Base-by-base conservation (phyloP, 345 rosid genomes). In the Ceriops decandra region DNA sequence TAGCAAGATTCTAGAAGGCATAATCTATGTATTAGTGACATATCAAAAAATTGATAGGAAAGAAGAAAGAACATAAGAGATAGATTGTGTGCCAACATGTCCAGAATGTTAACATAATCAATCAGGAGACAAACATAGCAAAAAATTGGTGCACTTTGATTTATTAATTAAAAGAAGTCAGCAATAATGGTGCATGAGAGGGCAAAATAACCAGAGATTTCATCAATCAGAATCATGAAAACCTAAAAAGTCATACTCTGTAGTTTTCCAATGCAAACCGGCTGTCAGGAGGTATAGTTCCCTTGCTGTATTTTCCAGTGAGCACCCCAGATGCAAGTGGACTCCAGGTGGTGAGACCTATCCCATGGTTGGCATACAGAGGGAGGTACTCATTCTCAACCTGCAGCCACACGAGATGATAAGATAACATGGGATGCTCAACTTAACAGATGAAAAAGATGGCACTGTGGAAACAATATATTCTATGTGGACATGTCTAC, bases 251-350 rank as follows among this genome's bases (percentile, higher is more conserved):
- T 24, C 59, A 49, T 79, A 89, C 97, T 76, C 88, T 91, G 85
- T 91, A 95, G 77, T 90, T 95, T 78, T 95, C 99, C 84, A 95
- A 78, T 11, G 97, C 93, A 74, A 95, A 95, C 52, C 97, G 86
- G 42, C 99, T 95, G 71, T 95, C 98, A 16, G 93, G 66, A 24
- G 99, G 99, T 75, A 95, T 79, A 27, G 64, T 63, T 72, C 99
- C 98, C 80, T 88, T 91, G 85, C 79, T 85, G 82, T 95, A 91
- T 64, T 95, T 95, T 67, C 99, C 99, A 72, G 97, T 88, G 78
- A 95, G 98, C 63, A 95, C 99, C 52, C 99, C 98, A 4, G 98
- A 91, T 42, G 99, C 91, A 57, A 95, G 97, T 52, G 99, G 99
- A 67, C 99, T 95, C 99, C 99, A 95, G 6, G 98, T 95, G 22